Percentiles rank a stretch among this genome's conserved stretches.
phyloP scores from a whole-genome alignment of 2,329 filamentous ascomycete genomes.

The Nigrospora sphaerica region DNA sequence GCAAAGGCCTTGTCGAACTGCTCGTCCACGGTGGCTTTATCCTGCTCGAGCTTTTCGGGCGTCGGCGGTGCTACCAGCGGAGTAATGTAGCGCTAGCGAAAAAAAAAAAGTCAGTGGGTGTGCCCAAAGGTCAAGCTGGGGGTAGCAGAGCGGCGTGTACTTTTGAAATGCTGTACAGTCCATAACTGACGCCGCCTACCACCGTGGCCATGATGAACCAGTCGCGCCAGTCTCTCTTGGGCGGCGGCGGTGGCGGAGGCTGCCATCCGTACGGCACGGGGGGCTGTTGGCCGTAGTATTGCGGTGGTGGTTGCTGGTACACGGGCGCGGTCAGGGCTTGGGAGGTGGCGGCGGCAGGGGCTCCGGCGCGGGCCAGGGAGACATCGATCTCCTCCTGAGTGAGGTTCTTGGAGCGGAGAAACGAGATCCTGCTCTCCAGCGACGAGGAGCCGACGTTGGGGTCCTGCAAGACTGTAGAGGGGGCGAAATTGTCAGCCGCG shows the following conservation, averaged over 20 bases:
- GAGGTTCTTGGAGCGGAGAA: conserved; percentile 92
- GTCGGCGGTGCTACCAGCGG: conserved; percentile 91
- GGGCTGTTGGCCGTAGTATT: conserved; percentile 33
- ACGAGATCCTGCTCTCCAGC: conserved; percentile 87
- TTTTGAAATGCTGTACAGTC: conserved; percentile 81
- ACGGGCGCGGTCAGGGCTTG: conserved; percentile 32
- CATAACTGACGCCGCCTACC: conserved; percentile 82
- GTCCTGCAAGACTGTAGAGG: conserved; percentile 78
- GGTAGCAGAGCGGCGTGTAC: conserved; percentile 31
- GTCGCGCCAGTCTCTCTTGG: conserved; percentile 89
- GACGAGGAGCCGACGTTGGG: conserved; percentile 83
- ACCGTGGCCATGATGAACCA: conserved; percentile 99
- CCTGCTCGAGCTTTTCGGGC: conserved; percentile 85
- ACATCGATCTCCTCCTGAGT: conserved; percentile 91
- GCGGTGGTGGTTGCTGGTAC: conserved; percentile 29
- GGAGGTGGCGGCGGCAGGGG: neutral
- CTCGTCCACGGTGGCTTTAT: conserved; percentile 88
- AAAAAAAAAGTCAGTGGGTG: neutral
- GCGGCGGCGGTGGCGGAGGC: conserved; percentile 49
- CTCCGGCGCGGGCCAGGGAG: conserved; percentile 67
- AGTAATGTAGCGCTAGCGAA: conserved; percentile 70
- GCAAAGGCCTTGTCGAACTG: conserved; percentile 89
- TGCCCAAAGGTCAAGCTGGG: neutral
- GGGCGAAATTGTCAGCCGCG: conserved; percentile 10
- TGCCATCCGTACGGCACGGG: conserved; percentile 50